These are phyloP conservation scores for Globisporangium lucens DNA, from an alignment of 352 stramenopile genomes.

Conservation along the genomic window DNA sequence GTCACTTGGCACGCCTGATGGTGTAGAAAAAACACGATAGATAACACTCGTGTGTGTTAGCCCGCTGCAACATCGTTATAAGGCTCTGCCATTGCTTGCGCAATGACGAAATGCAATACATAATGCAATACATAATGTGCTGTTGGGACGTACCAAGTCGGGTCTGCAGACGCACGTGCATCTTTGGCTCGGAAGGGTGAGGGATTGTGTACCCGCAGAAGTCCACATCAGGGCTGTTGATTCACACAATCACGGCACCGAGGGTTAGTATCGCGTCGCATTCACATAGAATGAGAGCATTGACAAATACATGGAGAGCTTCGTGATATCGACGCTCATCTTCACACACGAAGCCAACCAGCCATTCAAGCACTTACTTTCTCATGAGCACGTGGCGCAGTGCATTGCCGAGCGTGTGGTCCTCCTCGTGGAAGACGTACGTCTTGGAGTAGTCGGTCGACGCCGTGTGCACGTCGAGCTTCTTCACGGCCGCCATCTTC, in stretches of 20 bases:
- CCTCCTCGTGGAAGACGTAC: constrained; percentile 86
- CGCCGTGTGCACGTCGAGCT: constrained; percentile 79
- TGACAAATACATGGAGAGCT: neutral
- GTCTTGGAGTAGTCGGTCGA: constrained; percentile 84
- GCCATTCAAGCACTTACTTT: constrained; percentile 47
- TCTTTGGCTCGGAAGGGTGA: constrained; percentile 93
- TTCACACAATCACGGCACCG: neutral
- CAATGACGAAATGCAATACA: too few species aligned
- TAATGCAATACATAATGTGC: neutral
- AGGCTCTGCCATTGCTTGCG: neutral
- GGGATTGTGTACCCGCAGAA: constrained; percentile 96
- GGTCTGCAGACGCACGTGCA: constrained; percentile 93
- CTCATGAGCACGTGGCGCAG: constrained; percentile 92
- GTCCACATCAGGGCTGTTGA: constrained; percentile 78
- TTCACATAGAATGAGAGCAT: neutral
- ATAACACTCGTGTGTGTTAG: neutral
- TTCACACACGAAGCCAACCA: neutral
- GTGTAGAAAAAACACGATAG: neutral
- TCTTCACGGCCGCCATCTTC: constrained; percentile 43
- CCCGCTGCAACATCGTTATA: neutral
- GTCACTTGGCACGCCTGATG: constrained; percentile 52
- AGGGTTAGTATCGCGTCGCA: neutral
- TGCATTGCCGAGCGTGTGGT: constrained; percentile 90
- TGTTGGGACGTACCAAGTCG: constrained; percentile 38
- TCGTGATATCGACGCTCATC: neutral